A percentile compares a stretch with the other conserved stretches of the same genome.
phyloP scores from a whole-genome alignment of 768 basidiomycete genomes.

The Royoungia palumana region DNA sequence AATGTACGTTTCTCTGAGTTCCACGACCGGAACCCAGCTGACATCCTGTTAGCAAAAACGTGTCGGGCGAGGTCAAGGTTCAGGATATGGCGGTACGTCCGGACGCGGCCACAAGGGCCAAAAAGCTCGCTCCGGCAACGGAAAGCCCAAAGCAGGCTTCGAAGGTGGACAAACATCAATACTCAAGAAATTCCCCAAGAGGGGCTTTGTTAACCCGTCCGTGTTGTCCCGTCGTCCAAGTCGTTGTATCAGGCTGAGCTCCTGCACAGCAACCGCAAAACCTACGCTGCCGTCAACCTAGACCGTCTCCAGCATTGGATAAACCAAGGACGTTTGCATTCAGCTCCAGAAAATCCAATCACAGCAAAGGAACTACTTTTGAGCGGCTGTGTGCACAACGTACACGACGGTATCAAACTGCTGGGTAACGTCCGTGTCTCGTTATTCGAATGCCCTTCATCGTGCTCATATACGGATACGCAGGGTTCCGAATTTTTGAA shows the following conservation, averaged over 20 bases:
- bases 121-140: constrained; percentile 86
- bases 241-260: not conserved
- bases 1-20: constrained; percentile 42
- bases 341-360: constrained; percentile 77
- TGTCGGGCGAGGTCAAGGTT: constrained; percentile 90
- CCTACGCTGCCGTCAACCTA: constrained; percentile 81
- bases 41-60: constrained; percentile 74
- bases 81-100: constrained; percentile 87
- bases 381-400: constrained; percentile 85
- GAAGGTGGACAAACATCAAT: constrained; percentile 98
- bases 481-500: constrained; percentile 69
- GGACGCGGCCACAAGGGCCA: constrained; percentile 96
- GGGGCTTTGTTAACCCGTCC: constrained; percentile 90
- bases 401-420: constrained; percentile 89
- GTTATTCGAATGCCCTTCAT: not conserved
- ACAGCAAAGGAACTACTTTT: constrained; percentile 82
- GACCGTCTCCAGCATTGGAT: constrained; percentile 91
- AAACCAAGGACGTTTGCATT: constrained; percentile 74
- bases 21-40: not conserved
- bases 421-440: constrained; percentile 65
- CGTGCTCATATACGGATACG: not conserved
- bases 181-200: constrained; percentile 86
- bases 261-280: constrained; percentile 61
- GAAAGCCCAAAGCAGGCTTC: constrained; percentile 77
- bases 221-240: constrained; percentile 34